Evolutionary conservation across 179 eudicot species (phyloP), one percentile per base, ranked within the genome.

Genomic region (Patellifolia procumbens): DNA sequence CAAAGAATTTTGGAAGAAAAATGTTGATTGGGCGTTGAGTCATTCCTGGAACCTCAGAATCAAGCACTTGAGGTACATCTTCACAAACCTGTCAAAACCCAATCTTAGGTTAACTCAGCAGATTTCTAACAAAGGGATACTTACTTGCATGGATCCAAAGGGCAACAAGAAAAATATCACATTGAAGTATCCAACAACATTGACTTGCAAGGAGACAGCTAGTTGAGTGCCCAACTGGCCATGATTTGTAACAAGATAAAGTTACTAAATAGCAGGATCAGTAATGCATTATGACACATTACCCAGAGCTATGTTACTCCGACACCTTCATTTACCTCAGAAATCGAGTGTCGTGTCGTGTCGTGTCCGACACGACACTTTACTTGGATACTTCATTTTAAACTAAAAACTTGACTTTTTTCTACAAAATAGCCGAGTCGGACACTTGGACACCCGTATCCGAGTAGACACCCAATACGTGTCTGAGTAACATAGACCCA

Each of bases 31-130:
- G 99, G 28, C 97, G 86, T 77, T 95, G 97, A 62, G 89, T 76
- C 89, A 88, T 81, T 77, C 97, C 97, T 46, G 99, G 86, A 72
- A 87, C 87, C 65, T 95, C 99, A 70, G 95, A 85, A 83, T 95
- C 97, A 73, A 95, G 94, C 81, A 93, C 86, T 85, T 92, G 97
- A 26, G 99, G 99, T 35, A 88, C 81, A 81, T 95, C 99, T 82
- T 95, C 99, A 83, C 99, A 92, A 52, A 95, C 89, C 99, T 95
- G 84, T 66, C 29, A 60, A 16, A 62, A 58, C 22, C 2, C 43
- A 65, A 56, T n/a, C n/a, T 72, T 24, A 26, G 29, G 26, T 29
- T 16, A 66, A 43, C 35, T 68, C 34, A 1, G 13, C 24, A 12
- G 42, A 39, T 43, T 68, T 24, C 12, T 24, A 24, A 16, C 5